These are phyloP conservation scores for Tilletia indica DNA, from an alignment of 1,284 basidiomycete genomes.

Conservation along the genomic window DNA sequence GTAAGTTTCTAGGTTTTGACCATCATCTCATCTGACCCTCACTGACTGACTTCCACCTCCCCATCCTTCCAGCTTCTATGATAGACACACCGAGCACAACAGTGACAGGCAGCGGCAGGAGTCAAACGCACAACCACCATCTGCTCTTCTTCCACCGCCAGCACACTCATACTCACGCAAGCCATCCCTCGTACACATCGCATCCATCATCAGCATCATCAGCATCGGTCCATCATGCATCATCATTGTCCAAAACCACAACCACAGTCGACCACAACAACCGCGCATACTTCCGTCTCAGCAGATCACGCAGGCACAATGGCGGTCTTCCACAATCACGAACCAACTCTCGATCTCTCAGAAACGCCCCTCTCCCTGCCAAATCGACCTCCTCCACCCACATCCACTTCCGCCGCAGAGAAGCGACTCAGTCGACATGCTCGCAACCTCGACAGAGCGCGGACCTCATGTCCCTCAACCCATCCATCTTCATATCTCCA, in stretches of 20 bases:
- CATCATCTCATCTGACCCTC: no score
- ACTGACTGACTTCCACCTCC: no score
- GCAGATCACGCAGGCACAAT: not conserved
- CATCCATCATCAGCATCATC: not conserved
- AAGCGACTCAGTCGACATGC: not conserved
- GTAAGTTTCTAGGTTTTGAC: no score
- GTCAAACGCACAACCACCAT: no score
- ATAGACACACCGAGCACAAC: no score
- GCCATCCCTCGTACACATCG: conserved; percentile 15
- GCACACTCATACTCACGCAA: not conserved
- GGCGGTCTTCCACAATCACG: not conserved
- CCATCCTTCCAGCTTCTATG: no score
- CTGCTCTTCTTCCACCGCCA: no score
- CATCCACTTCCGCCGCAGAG: no score
- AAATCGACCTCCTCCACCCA: conserved; percentile 13
- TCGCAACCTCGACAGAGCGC: conserved; percentile 19
- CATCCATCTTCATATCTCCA: conserved; percentile 22
- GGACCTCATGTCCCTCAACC: conserved; percentile 29
- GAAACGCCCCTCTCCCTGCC: conserved; percentile 3
- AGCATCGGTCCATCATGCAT: not conserved
- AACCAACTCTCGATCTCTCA: not conserved
- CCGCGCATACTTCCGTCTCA: no score
- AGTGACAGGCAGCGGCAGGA: no score
- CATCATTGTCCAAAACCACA: not conserved
- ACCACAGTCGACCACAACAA: no score